Evolutionary conservation across 2,329 filamentous ascomycete species (phyloP), one percentile per base, ranked within the genome.

Genomic region (Fusarium sp.): DNA sequence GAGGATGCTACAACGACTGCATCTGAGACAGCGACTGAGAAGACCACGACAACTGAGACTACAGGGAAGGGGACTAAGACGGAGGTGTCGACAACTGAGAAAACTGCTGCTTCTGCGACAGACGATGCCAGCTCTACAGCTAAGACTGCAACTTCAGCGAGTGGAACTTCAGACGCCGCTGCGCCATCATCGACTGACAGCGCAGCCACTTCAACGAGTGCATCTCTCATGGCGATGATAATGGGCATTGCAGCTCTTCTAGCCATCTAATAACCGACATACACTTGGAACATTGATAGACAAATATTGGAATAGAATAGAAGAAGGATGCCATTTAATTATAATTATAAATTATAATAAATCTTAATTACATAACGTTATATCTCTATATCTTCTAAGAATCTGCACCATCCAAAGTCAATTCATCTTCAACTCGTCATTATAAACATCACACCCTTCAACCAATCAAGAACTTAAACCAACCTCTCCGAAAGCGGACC

Each of bases 401-500:
- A 23, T 10, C 4, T n/a, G 12, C 24, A 24, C 15, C 8, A 6
- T 6, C 21, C n/a, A 9, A 44, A 53, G 37, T 44, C 35, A 52
- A 52, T 43, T 43, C n/a, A 29, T 9, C 48, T 29, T 52, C 24
- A 44, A n/a, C 16, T 44, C 49, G 49, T 44, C 49, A 44, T 52
- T 8, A 16, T 16, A 16, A 16, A 39, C 20, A 39, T 42, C 33
- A 18, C 33, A 13, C n/a, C n/a, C n/a, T 35, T 35, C 15, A 21
- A 4, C 49, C 49, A 53, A 53, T 53, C 18, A 13, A 5, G n/a
- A n/a, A n/a, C 29, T 15, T 33, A 12, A 33, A 28, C 10, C 10
- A 20, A 29, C 28, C 44, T 54, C 57, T 46, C 41, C 61, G 43
- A 64, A 63, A 63, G 59, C 58, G 59, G 59, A 50, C 48, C 41